A percentile compares a stretch with the other conserved stretches of the same genome.
phyloP scores from a whole-genome alignment of 2,329 filamentous ascomycete species.

The Reticulascus tulasneorum region DNA sequence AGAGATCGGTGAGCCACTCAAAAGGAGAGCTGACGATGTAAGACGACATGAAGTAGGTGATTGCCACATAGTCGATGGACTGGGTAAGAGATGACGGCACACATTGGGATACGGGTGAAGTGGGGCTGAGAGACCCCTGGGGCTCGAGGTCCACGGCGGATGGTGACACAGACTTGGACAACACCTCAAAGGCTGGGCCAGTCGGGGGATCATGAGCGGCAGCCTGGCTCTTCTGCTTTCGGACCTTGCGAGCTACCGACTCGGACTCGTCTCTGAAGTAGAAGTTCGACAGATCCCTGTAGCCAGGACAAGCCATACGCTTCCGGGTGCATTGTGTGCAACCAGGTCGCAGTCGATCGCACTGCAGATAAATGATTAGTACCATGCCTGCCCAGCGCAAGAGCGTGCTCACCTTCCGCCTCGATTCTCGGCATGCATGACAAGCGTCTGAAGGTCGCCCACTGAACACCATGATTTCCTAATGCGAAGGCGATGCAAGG shows the following conservation, averaged over 20 bases:
- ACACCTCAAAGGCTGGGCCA: too few species aligned
- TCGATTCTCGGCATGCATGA: conserved; percentile 19
- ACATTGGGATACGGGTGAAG: too few species aligned
- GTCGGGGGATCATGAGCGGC: too few species aligned
- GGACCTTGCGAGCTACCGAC: conserved; percentile 15
- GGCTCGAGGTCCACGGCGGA: too few species aligned
- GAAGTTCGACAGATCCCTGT: conserved; percentile 19
- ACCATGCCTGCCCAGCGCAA: too few species aligned
- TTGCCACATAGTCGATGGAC: conserved; percentile 9
- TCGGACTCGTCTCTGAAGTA: conserved; percentile 22
- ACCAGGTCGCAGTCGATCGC: conserved; percentile 18
- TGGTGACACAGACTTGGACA: too few species aligned
- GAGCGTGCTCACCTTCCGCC: conserved; percentile 18
- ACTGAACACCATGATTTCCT: conserved; percentile 26
- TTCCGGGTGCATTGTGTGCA: conserved; percentile 24
- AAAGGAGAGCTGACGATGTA: conserved; percentile 22
- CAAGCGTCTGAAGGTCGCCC: conserved; percentile 24
- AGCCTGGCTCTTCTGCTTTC: conserved; percentile 5
- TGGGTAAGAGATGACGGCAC: conserved; percentile 2
- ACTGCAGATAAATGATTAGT: conserved; percentile 12
- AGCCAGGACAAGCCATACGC: conserved; percentile 19
- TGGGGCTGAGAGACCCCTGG: too few species aligned
- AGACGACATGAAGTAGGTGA: conserved; percentile 20
- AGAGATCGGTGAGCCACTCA: conserved; percentile 19
- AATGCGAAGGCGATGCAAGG: too few species aligned